phyloP scores from a whole-genome alignment of 441 rosid species.

The Erysimum cheiri region DNA sequence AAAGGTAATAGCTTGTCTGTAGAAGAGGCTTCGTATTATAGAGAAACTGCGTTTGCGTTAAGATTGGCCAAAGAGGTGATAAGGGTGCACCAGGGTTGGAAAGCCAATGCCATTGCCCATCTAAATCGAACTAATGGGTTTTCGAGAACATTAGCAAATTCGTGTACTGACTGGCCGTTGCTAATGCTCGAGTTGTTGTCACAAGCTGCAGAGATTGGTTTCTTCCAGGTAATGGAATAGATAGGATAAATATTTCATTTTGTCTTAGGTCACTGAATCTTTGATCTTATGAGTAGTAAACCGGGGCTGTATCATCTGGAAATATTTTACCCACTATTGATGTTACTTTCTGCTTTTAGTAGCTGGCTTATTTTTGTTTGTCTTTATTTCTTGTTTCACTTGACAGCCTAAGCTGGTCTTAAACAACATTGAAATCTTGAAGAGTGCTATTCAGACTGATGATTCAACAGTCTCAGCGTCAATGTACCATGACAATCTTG shows the following conservation, averaged over 20 bases:
- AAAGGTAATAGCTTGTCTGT: slow-evolving; percentile 61
- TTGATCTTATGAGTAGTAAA: neutral
- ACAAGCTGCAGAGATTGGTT: slow-evolving; percentile 85
- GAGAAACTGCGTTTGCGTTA: slow-evolving; percentile 75
- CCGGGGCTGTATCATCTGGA: neutral
- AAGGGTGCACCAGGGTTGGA: slow-evolving; percentile 69
- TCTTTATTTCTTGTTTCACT: slow-evolving; percentile 30
- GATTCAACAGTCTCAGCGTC: slow-evolving; percentile 66
- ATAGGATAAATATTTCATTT: neutral
- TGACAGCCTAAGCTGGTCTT: slow-evolving; percentile 93
- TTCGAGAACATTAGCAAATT: slow-evolving; percentile 84
- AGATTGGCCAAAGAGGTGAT: slow-evolving; percentile 88
- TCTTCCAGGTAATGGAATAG: slow-evolving; percentile 69
- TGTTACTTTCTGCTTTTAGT: slow-evolving; percentile 10
- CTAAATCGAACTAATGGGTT: slow-evolving; percentile 74
- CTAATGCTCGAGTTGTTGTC: slow-evolving; percentile 88
- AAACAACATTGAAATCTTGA: slow-evolving; percentile 88
- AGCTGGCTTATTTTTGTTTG: slow-evolving; percentile 11
- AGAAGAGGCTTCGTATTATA: slow-evolving; percentile 81
- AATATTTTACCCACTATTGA: neutral
- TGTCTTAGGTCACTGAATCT: neutral
- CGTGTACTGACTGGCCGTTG: slow-evolving; percentile 92
- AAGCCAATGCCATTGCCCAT: slow-evolving; percentile 83
- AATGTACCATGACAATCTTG: slow-evolving; percentile 87
- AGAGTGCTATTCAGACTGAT: slow-evolving; percentile 66